Conservation (phyloP, 345 rosid species). For the Salix exigua region DNA sequence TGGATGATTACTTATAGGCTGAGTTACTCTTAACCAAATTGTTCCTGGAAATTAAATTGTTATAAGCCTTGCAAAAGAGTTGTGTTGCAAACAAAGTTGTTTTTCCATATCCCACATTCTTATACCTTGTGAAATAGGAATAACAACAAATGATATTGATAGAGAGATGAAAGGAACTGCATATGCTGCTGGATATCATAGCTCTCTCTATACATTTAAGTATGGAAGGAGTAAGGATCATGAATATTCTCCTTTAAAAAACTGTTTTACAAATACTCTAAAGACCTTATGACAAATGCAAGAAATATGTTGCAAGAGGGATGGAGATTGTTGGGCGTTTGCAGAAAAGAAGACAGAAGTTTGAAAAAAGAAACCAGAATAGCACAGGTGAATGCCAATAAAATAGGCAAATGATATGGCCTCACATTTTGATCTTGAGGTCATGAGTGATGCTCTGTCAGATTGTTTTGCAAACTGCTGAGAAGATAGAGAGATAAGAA, state of each 20-base stretch:
- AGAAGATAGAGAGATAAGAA: background rate
- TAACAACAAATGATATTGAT: background rate
- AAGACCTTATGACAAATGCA: no score
- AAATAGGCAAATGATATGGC: background rate
- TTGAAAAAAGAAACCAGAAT: background rate
- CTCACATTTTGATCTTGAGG: background rate
- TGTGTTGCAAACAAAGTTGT: background rate
- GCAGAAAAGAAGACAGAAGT: no score
- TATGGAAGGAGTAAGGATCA: no score
- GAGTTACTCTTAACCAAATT: background rate
- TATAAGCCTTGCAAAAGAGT: background rate
- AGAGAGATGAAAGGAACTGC: background rate
- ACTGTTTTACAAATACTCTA: no score
- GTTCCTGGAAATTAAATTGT: background rate
- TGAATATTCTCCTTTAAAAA: no score
- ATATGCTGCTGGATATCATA: background rate
- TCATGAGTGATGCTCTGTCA: background rate
- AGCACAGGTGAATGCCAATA: background rate
- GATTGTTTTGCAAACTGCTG: background rate
- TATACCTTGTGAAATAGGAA: background rate
- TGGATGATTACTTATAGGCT: background rate
- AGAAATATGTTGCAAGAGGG: no score
- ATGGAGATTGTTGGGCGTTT: no score
- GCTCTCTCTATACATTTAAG: background rate
- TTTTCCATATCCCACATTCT: background rate